Percentiles rank a stretch among this genome's conserved stretches.
Evolutionary conservation across 1,139 yeast genomes (phyloP).

Genomic region (Suhomyces maxii): DNA sequence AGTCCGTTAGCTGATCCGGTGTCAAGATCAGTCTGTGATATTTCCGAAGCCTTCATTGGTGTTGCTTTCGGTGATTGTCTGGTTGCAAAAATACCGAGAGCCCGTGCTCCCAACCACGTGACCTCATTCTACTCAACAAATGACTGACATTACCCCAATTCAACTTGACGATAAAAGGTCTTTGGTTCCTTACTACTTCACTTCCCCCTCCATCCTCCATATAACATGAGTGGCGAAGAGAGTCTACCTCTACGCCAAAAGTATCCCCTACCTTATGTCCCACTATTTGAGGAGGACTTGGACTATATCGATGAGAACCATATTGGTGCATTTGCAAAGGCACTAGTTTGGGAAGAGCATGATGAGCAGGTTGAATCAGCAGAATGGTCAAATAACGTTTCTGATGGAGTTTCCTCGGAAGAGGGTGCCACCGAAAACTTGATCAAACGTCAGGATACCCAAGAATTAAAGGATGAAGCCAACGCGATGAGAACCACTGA

Average conservation of each 20-base stretch:
- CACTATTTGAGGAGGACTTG: slow-evolving; percentile 30
- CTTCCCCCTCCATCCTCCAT: too few species aligned
- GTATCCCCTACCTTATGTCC: background rate
- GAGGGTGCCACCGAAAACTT: slow-evolving; percentile 6
- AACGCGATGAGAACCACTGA: background rate
- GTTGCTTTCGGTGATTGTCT: background rate
- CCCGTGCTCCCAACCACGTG: background rate
- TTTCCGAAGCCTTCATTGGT: background rate
- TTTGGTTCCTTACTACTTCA: too few species aligned
- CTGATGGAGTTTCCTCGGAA: background rate
- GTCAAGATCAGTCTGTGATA: too few species aligned
- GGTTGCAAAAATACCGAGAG: background rate
- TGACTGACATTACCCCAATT: background rate
- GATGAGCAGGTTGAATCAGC: slow-evolving; percentile 14
- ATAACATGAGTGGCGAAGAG: background rate
- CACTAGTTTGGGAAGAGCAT: slow-evolving; percentile 40
- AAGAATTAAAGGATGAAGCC: slow-evolving; percentile 6
- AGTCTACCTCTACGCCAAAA: background rate
- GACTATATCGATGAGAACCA: slow-evolving; percentile 40
- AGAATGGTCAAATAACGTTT: background rate
- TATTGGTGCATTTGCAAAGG: slow-evolving; percentile 43
- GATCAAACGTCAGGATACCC: slow-evolving; percentile 2
- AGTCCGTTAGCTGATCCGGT: too few species aligned
- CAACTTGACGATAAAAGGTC: too few species aligned
- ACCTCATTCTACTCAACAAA: background rate